Conservation (phyloP, 2,329 filamentous ascomycete genomes). For the Aspergillus nomiae region DNA sequence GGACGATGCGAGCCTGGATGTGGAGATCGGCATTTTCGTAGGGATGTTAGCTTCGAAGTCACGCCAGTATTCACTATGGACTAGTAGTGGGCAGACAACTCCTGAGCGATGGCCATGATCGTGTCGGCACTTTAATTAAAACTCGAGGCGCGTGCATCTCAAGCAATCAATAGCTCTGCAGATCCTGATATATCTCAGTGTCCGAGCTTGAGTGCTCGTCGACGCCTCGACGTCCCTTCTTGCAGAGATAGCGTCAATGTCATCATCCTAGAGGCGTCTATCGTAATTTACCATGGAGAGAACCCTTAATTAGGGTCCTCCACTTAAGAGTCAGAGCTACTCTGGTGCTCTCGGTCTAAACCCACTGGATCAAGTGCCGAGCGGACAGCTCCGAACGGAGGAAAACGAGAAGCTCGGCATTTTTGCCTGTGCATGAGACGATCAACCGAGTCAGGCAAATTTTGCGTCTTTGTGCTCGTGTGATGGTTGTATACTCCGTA, state of each 20-base stretch:
- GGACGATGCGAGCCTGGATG: neutral
- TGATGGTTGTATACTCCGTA: neutral
- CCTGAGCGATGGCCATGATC: neutral
- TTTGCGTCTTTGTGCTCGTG: too few species aligned
- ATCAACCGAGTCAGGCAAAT: neutral
- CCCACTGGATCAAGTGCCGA: neutral
- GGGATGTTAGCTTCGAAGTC: neutral
- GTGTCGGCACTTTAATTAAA: neutral
- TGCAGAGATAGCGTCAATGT: neutral
- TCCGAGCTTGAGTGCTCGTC: neutral
- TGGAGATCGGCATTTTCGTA: neutral
- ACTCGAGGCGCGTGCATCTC: neutral
- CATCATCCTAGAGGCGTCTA: neutral
- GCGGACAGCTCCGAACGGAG: neutral
- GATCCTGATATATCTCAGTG: neutral
- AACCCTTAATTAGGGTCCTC: neutral
- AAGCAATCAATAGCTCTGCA: neutral
- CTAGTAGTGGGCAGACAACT: neutral
- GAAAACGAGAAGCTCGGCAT: neutral
- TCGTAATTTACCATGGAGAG: neutral
- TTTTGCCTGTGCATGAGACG: neutral
- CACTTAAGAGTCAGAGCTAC: neutral
- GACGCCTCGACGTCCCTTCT: neutral
- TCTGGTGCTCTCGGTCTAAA: neutral
- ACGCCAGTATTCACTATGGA: too few species aligned